These are phyloP conservation scores for Trichoderma semiorbis DNA, from an alignment of 2,329 filamentous ascomycete genomes.

Conservation along the genomic window DNA sequence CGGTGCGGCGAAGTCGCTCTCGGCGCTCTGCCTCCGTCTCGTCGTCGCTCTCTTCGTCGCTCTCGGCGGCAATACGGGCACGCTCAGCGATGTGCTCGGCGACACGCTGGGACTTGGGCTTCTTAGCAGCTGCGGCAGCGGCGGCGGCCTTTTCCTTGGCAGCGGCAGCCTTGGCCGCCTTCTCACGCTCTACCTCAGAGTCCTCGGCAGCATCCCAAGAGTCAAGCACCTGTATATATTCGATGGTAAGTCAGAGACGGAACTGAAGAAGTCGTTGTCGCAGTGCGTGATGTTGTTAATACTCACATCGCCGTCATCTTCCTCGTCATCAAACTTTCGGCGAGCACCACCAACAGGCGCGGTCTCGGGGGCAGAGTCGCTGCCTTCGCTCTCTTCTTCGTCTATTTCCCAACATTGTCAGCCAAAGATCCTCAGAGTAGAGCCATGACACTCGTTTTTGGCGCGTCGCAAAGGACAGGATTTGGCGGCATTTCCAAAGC, in stretches of 20 bases:
- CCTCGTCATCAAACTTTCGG: constrained; percentile 84
- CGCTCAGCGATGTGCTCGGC: constrained; percentile 69
- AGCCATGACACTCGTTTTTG: constrained; percentile 13
- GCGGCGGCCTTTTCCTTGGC: constrained; percentile 87
- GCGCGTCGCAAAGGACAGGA: constrained; percentile 4
- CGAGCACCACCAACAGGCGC: constrained; percentile 39
- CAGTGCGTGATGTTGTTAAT: not conserved
- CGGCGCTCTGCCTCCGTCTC: constrained; percentile 72
- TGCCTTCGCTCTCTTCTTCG: constrained; percentile 39
- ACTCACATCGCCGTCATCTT: constrained; percentile 75
- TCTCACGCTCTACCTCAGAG: constrained; percentile 94
- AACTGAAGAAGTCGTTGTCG: not conserved
- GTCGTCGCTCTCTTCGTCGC: constrained; percentile 60
- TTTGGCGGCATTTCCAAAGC: not conserved
- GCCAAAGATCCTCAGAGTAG: not conserved
- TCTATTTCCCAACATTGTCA: not conserved
- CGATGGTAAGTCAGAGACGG: not conserved
- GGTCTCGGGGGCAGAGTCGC: constrained; percentile 36
- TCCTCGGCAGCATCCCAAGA: constrained; percentile 97
- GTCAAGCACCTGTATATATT: constrained; percentile 70
- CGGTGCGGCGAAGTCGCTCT: constrained; percentile 70
- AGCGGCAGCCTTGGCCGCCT: constrained; percentile 80
- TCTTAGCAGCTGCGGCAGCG: constrained; percentile 85
- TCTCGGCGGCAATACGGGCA: constrained; percentile 49
- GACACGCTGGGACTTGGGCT: constrained; percentile 81